phyloP scores from a whole-genome alignment of 352 stramenopile genomes.

The Pythium oligandrum region DNA sequence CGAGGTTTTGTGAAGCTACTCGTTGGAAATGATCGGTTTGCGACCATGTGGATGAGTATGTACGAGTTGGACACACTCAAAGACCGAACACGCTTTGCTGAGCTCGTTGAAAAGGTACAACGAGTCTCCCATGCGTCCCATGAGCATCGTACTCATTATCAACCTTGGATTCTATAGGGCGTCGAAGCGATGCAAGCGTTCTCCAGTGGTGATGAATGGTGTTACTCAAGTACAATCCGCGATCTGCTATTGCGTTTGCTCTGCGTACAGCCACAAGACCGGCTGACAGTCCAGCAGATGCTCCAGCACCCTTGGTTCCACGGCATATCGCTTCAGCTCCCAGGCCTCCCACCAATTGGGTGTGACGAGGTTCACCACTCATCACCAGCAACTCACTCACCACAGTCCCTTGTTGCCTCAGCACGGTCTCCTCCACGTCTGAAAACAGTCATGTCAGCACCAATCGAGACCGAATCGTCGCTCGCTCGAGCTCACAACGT shows the following conservation, averaged over 20 bases:
- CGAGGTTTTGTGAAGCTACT: slow-evolving; percentile 36
- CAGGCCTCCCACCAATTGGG: too few species aligned
- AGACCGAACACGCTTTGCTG: slow-evolving; percentile 44
- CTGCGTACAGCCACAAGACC: slow-evolving; percentile 26
- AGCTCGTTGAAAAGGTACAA: slow-evolving; percentile 27
- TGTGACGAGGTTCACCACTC: too few species aligned
- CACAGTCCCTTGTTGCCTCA: too few species aligned
- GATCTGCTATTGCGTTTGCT: slow-evolving; percentile 42
- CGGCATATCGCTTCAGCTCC: neutral
- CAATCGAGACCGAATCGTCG: too few species aligned
- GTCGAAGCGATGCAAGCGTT: slow-evolving; percentile 24
- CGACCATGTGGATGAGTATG: slow-evolving; percentile 80
- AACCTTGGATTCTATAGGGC: slow-evolving; percentile 10
- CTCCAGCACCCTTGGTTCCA: slow-evolving; percentile 49
- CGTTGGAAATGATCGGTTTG: slow-evolving; percentile 73
- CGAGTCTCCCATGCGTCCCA: too few species aligned
- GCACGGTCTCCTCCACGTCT: too few species aligned
- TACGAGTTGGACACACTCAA: slow-evolving; percentile 77
- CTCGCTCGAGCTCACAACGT: too few species aligned
- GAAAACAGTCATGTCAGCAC: too few species aligned
- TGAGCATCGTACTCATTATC: too few species aligned
- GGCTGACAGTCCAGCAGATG: slow-evolving; percentile 40
- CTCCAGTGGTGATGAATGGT: slow-evolving; percentile 34
- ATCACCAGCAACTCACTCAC: too few species aligned
- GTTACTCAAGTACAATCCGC: slow-evolving; percentile 40